Evolutionary conservation across 2,329 filamentous ascomycete species (phyloP), one percentile per base, ranked within the genome.

Genomic region (Nemania abortiva): DNA sequence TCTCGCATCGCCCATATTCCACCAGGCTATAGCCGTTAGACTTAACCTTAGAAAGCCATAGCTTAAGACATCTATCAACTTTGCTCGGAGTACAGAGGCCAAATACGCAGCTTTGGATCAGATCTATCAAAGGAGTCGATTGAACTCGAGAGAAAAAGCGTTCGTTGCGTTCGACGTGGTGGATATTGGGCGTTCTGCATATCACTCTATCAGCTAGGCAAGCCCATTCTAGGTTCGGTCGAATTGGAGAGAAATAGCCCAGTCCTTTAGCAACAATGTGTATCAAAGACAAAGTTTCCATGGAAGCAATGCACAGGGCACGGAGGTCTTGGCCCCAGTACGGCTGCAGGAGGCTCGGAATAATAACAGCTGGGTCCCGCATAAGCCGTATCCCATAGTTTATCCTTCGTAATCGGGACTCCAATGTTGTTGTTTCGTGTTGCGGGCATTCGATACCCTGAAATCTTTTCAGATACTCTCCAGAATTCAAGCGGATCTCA

Each of bases 1-100:
- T 65, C 29, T 65, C 63, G 4, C 63, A 56, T 55, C 63, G 34
- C 29, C 63, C 63, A 13, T 65, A 65, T 39, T 56, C 63, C 39
- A 49, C 37, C 9, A 66, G 29, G 29, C 55, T 50, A 6, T 60
- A n/a, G 9, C 63, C 63, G 22, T 13, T 39, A 10, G 63, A 55
- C 22, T 49, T 34, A 20, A 66, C 18, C n/a, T 5, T 49, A 18
- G 27, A 50, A 39, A 66, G 63, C 63, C 56, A 66, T n/a, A 39
- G 11, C 29, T 6, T 55, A 10, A 63, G 13, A 47, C 18, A 47
- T 11, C 9, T 13, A 13, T 31, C 13, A 53, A 53, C 24, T 29
- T 31, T 6, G 10, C 27, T 20, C 24, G 11, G 31, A 7, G 29
- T 5, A 53, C n/a, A n/a, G n/a, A n/a, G n/a, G n/a, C n/a, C n/a